These are phyloP conservation scores for Plantago ovata DNA, from an alignment of 257 asterid genomes.

Conservation along the genomic window DNA sequence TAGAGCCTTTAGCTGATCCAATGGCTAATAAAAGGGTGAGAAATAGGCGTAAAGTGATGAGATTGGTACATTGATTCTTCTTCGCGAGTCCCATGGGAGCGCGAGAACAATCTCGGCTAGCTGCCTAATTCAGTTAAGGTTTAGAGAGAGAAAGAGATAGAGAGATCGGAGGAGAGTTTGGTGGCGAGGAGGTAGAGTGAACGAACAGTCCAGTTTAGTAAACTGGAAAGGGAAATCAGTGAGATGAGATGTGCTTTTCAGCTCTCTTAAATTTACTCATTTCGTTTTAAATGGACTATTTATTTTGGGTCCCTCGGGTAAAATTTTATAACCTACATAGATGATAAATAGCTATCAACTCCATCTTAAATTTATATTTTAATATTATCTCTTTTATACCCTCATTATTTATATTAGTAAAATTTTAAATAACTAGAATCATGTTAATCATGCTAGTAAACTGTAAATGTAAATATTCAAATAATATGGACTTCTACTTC, in stretches of 20 bases:
- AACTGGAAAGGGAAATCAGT: conserved; percentile 8
- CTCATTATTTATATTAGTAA: no score
- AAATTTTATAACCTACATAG: no score
- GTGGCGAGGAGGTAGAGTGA: conserved; percentile 34
- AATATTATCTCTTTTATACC: no score
- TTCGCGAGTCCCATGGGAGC: conserved; percentile 52
- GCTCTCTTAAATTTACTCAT: no score
- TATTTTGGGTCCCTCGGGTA: no score
- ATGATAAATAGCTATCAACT: no score
- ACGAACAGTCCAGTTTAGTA: conserved; percentile 2
- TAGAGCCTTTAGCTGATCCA: conserved; percentile 66
- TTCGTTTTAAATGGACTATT: no score
- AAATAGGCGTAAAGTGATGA: conserved; percentile 25
- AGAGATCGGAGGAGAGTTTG: conserved; percentile 36
- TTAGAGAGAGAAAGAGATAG: conserved; percentile 31
- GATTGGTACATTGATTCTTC: conserved; percentile 33
- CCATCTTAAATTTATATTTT: no score
- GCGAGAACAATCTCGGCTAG: conserved; percentile 20
- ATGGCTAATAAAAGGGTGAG: conserved; percentile 33
- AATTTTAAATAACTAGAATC: no score
- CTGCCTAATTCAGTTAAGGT: not conserved
- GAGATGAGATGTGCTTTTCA: not conserved
- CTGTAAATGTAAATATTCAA: no score
- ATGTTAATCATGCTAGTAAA: no score
- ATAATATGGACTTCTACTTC: no score